Evolutionary conservation across 371 early-diverging fungal genomes (phyloP), one percentile per base, ranked within the genome.

Genomic region (Rhizopus arrhizus): DNA sequence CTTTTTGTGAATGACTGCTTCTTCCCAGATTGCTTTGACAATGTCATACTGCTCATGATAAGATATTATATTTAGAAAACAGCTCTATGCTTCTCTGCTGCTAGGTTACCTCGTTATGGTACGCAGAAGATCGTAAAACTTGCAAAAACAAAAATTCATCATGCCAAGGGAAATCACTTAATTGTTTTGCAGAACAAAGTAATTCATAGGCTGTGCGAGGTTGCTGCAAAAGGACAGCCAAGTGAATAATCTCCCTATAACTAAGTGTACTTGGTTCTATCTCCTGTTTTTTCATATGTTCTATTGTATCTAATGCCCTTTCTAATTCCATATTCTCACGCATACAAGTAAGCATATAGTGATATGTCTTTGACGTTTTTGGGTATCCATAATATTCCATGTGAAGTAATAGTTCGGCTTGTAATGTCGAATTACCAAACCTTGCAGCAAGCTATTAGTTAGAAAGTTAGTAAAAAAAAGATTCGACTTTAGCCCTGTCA

Each of bases 71-170:
- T 10, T 33, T 13, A 13, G 7, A 49, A 32, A 43, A 33, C 22
- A 29, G 38, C 15, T 11, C 8, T 2, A 6, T 41, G 2, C 1
- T 12, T 9, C 35, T 13, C 10, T 15, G 5, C n/a, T 9, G 7
- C 29, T 10, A 13, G 52, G 74, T 69, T 80, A 86, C 86, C 58
- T 72, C 52, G 22, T 73, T 72, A 43, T 69, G 64, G 3, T 72
- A 58, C 3, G 83, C 80, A 4, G 83, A 82, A 28, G 64, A 74
- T n/a, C 81, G 68, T 34, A 86, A 61, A 0, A 80, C 60, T 51
- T 71, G 56, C 16, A 75, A 47, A 43, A 74, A 77, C 2, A 80
- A 33, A 10, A 53, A 43, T 6, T 68, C 46, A 3, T 74, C 65
- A n/a, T 69, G 59, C 5, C 53, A 64, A 28, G 63, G 50, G 11